These are phyloP conservation scores for Monosporozyma siamensis DNA, from an alignment of 805 yeast species.

Conservation along the genomic window DNA sequence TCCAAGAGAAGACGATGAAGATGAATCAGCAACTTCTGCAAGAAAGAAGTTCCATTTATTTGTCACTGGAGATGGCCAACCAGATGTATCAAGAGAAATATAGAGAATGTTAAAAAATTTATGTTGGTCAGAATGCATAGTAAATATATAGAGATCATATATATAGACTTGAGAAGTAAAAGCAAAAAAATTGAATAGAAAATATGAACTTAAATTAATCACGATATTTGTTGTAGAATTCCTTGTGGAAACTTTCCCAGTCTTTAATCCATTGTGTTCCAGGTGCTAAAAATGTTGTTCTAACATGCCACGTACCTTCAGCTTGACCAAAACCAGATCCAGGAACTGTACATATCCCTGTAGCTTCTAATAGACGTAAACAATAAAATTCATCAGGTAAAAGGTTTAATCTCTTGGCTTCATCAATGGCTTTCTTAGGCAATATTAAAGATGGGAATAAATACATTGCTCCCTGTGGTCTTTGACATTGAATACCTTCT, in stretches of 20 bases:
- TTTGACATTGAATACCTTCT: slow-evolving; percentile 77
- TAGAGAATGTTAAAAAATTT: too few species aligned
- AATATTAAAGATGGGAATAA: slow-evolving; percentile 72
- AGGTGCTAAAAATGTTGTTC: slow-evolving; percentile 95
- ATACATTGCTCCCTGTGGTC: slow-evolving; percentile 97
- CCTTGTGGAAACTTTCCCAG: slow-evolving; percentile 71
- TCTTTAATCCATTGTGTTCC: slow-evolving; percentile 79
- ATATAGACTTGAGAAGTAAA: neutral
- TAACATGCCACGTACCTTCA: slow-evolving; percentile 77
- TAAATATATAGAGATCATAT: too few species aligned
- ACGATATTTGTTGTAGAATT: slow-evolving; percentile 33
- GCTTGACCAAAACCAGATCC: slow-evolving; percentile 95
- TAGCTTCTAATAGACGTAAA: slow-evolving; percentile 63
- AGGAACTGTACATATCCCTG: slow-evolving; percentile 96
- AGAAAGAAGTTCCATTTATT: neutral
- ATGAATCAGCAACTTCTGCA: neutral
- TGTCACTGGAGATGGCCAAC: neutral
- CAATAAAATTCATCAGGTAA: slow-evolving; percentile 86
- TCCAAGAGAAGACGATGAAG: neutral
- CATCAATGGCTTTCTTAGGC: slow-evolving; percentile 51
- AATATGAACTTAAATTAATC: neutral
- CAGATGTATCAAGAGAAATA: neutral
- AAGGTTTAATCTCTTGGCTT: slow-evolving; percentile 46
- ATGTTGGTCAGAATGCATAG: too few species aligned
- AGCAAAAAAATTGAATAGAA: neutral